Evolutionary conservation across 352 stramenopile species (phyloP).

Genomic region (Pythium plurisporium): DNA sequence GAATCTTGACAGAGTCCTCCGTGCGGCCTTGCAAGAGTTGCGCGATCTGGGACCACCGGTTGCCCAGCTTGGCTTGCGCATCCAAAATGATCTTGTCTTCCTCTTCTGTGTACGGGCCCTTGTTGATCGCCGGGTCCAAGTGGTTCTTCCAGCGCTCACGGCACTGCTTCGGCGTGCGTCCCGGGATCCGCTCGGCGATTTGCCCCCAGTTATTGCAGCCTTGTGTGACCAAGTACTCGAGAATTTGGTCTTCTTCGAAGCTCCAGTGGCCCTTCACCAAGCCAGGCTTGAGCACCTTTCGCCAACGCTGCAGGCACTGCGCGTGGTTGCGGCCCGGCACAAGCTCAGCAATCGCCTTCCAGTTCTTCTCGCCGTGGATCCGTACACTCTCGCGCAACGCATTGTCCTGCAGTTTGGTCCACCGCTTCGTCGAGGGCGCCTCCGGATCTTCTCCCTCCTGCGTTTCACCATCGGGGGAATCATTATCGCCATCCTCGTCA

Average conservation of each 20-base stretch:
- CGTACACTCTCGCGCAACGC: slow-evolving; percentile 78
- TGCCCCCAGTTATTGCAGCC: slow-evolving; percentile 92
- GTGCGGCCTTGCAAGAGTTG: slow-evolving; percentile 89
- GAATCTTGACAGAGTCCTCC: slow-evolving; percentile 94
- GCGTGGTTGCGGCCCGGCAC: slow-evolving; percentile 82
- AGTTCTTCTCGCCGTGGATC: slow-evolving; percentile 86
- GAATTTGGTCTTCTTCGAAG: slow-evolving; percentile 92
- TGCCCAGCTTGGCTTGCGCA: slow-evolving; percentile 88
- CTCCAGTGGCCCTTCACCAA: slow-evolving; percentile 95
- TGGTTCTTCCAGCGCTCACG: slow-evolving; percentile 90
- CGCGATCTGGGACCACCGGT: slow-evolving; percentile 96
- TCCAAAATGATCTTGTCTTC: slow-evolving; percentile 93
- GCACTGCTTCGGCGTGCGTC: slow-evolving; percentile 90
- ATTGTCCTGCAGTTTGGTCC: slow-evolving; percentile 85
- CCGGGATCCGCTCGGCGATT: slow-evolving; percentile 90
- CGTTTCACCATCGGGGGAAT: slow-evolving; percentile 12
- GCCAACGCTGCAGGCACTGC: slow-evolving; percentile 88
- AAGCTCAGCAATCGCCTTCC: slow-evolving; percentile 84
- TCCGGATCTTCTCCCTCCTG: slow-evolving; percentile 49
- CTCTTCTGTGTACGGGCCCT: slow-evolving; percentile 92
- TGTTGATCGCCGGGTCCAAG: slow-evolving; percentile 90
- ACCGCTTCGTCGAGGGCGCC: slow-evolving; percentile 78
- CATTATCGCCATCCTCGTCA: slow-evolving; percentile 27
- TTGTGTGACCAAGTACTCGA: slow-evolving; percentile 86
- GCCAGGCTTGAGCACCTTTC: slow-evolving; percentile 92